Evolutionary conservation across 805 yeast genomes (phyloP).

Genomic region (Yamadazyma philogaea): DNA sequence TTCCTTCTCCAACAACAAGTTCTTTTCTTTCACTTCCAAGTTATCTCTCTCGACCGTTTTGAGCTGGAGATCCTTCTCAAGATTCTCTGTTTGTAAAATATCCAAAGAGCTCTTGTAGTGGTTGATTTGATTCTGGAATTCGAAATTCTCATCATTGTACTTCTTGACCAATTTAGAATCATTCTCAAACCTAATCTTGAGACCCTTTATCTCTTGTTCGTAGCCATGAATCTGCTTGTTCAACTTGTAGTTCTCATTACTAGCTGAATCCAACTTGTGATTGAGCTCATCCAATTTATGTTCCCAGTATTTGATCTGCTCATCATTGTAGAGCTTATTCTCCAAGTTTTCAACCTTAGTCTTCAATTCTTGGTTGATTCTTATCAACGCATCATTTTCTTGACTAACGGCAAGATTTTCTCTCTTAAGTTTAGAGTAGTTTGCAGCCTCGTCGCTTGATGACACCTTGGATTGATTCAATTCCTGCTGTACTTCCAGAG

Average conservation of each 20-base stretch:
- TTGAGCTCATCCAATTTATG: conserved; percentile 53
- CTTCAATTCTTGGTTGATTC: conserved; percentile 50
- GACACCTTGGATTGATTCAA: conserved; percentile 29
- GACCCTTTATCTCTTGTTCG: conserved; percentile 53
- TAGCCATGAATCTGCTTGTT: conserved; percentile 48
- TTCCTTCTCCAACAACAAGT: conserved; percentile 54
- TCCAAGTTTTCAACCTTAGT: conserved; percentile 46
- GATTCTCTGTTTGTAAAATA: conserved; percentile 35
- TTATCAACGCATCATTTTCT: conserved; percentile 64
- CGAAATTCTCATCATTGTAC: conserved; percentile 58
- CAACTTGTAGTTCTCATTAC: conserved; percentile 49
- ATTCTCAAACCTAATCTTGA: conserved; percentile 49
- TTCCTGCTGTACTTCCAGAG: conserved; percentile 33
- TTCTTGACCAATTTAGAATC: conserved; percentile 49
- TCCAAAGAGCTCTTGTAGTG: conserved; percentile 38
- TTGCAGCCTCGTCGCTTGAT: conserved; percentile 28
- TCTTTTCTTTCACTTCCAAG: conserved; percentile 50
- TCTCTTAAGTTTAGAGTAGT: conserved; percentile 40
- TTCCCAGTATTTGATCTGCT: conserved; percentile 62
- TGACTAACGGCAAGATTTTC: conserved; percentile 57
- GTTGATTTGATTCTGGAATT: conserved; percentile 49
- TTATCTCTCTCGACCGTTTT: conserved; percentile 55
- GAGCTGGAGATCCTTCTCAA: conserved; percentile 42
- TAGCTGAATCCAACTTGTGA: conserved; percentile 44
- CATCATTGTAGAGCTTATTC: conserved; percentile 45